Base-by-base conservation (phyloP, 225 moss, liverwort and hornwort species). In the Neckera pumila region DNA sequence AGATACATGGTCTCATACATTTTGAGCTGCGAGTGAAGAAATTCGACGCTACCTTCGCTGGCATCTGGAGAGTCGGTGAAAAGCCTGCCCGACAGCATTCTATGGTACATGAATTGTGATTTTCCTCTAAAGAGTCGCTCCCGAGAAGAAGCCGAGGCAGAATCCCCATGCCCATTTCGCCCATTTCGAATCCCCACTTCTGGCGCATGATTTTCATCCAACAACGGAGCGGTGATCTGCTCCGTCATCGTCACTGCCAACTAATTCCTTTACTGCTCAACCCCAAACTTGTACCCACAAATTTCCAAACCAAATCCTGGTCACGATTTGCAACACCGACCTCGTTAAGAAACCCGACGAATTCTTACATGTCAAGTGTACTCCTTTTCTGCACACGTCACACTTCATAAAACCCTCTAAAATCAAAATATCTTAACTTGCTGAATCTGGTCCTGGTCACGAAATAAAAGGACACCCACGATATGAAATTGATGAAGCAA, bases 101-200 rank as follows among this genome's bases (percentile, higher is more conserved):
- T 86, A 47, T 93, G 93, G 54, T 81, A 92, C 90, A 90, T 85
- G 83, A 93, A 93, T 26, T 92, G 93, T 12, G 83, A 86, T 77
- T 75, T 86, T 67, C 90, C 93, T 42, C 62, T 66, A 1, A 1
- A 21, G 9, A 30, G 17, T 30, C 76, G 76, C 31, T 25, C 59
- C 60, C 69, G 79, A 38, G 77, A 43, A 43, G 85, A 43, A 40
- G 8, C 85, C 36, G 78, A 67, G 30, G 69, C 18, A n/a, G 59
- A 79, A 28, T 36, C 27, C 43, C 43, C 42, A 25, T 53, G 54
- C 61, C 65, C 87, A 53, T 81, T 79, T 27, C 42, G 54, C 54
- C 65, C 87, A 53, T 81, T 79, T 27, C 42, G 69, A 58, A 71
- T 71, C 58, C 28, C 67, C 62, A 36, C 61, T 79, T 73, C 89